phyloP scores from a whole-genome alignment of 352 stramenopile genomes.

The Phytophthora palmivora region DNA sequence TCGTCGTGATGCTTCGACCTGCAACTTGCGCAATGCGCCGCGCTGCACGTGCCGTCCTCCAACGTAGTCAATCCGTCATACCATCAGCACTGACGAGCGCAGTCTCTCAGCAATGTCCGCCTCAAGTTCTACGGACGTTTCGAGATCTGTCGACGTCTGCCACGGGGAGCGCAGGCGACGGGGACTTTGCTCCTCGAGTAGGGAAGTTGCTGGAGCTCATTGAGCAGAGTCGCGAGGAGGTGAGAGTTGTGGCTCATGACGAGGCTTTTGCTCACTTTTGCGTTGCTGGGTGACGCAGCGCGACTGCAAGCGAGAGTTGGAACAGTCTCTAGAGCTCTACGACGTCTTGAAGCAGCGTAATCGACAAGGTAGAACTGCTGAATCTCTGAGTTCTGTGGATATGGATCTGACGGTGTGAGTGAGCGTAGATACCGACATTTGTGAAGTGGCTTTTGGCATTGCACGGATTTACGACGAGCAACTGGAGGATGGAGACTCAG shows the following conservation, averaged over 20 bases:
- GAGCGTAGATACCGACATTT: constrained; percentile 18
- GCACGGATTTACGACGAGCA: constrained; percentile 35
- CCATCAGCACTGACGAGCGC: background rate
- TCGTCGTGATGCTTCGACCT: constrained; percentile 15
- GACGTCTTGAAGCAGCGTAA: constrained; percentile 26
- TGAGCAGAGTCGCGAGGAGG: constrained; percentile 29
- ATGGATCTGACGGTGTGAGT: background rate
- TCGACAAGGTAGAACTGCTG: constrained; percentile 19
- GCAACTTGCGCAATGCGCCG: constrained; percentile 18
- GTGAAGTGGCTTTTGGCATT: constrained; percentile 35
- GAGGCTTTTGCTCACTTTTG: background rate
- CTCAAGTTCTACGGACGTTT: too few relatives aligned
- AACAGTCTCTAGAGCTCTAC: constrained; percentile 33
- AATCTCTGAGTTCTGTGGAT: too few relatives aligned
- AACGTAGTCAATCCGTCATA: background rate
- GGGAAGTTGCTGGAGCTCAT: constrained; percentile 24
- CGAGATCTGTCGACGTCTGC: constrained; percentile 14
- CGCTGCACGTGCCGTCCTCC: constrained; percentile 8
- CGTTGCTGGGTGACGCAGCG: constrained; percentile 5
- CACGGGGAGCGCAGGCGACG: background rate
- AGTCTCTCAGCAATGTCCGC: background rate
- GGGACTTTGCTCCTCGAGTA: constrained; percentile 5
- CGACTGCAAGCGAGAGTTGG: constrained; percentile 17
- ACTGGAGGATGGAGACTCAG: constrained; percentile 22
- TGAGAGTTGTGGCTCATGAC: background rate